phyloP scores from a whole-genome alignment of 2,329 filamentous ascomycete species.

The Paraphaeosphaeria sporulosa region DNA sequence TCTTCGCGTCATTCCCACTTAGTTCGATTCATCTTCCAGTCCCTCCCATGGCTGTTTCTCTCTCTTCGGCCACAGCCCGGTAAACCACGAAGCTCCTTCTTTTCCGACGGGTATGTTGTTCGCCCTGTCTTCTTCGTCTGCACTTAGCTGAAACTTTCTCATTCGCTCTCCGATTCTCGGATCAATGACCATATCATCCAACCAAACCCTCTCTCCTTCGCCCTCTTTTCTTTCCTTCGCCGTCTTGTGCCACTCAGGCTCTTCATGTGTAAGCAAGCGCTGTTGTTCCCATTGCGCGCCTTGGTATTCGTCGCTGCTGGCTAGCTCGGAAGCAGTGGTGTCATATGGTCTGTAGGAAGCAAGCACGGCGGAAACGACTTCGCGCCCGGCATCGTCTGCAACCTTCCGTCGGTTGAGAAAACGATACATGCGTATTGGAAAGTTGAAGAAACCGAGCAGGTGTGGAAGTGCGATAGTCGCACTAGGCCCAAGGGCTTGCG shows the following conservation, averaged over 20 bases:
- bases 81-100: slow-evolving; percentile 37
- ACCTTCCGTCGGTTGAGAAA: slow-evolving; percentile 85
- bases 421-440: slow-evolving; percentile 82
- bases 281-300: slow-evolving; percentile 66
- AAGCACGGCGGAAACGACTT: slow-evolving; percentile 86
- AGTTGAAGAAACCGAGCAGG: slow-evolving; percentile 90
- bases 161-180: slow-evolving; percentile 78
- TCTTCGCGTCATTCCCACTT: not conserved
- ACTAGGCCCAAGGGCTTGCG: slow-evolving; percentile 75
- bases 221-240: slow-evolving; percentile 64
- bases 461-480: slow-evolving; percentile 82
- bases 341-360: slow-evolving; percentile 59
- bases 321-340: slow-evolving; percentile 27
- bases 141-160: slow-evolving; percentile 75
- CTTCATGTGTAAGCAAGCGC: slow-evolving; percentile 71
- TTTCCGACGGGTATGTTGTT: slow-evolving; percentile 29
- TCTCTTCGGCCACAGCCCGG: slow-evolving; percentile 41
- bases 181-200: slow-evolving; percentile 77
- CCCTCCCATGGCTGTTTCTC: slow-evolving; percentile 44
- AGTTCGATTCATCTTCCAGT: slow-evolving; percentile 36
- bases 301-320: slow-evolving; percentile 40
- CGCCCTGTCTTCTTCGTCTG: slow-evolving; percentile 74
- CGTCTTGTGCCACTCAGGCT: slow-evolving; percentile 85
- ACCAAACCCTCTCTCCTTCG: slow-evolving; percentile 71
- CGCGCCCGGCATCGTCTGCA: slow-evolving; percentile 86